Conservation (phyloP, 306 rosid genomes). For the Castanea crenata region DNA sequence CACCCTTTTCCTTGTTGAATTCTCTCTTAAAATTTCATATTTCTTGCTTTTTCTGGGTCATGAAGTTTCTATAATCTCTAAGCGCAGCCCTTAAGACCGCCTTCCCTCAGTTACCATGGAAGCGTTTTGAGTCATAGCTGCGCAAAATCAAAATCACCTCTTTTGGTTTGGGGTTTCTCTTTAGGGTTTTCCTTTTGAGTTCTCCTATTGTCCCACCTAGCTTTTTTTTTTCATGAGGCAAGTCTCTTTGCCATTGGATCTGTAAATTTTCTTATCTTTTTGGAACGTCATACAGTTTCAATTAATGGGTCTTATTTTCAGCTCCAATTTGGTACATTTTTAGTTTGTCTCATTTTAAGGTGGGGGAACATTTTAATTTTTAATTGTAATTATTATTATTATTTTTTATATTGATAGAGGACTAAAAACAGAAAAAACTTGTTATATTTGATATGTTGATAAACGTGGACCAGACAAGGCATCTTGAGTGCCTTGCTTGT, state of each 20-base stretch:
- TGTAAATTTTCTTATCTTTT: constrained; percentile 10
- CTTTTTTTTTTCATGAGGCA: constrained; percentile 27
- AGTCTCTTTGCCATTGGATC: constrained; percentile 25
- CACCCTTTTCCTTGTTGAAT: background rate
- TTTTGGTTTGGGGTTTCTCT: constrained; percentile 28
- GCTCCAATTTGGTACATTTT: constrained; percentile 21
- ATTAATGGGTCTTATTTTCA: constrained; percentile 21
- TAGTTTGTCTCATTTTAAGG: constrained; percentile 34
- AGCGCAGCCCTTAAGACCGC: constrained; percentile 97
- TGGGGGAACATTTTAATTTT: constrained; percentile 46
- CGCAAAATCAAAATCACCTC: constrained; percentile 41
- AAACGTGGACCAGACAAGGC: background rate
- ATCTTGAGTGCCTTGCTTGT: background rate
- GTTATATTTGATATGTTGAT: background rate
- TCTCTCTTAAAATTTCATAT: no score
- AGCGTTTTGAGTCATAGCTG: constrained; percentile 90
- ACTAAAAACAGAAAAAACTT: background rate
- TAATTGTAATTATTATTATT: no score
- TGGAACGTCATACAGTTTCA: constrained; percentile 23
- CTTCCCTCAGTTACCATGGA: constrained; percentile 57
- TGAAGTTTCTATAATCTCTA: background rate
- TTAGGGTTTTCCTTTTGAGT: constrained; percentile 72
- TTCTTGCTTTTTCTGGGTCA: background rate
- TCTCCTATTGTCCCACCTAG: constrained; percentile 38
- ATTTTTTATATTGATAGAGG: background rate